Base-by-base conservation (phyloP, 1,284 basidiomycete genomes). In the Puccinia hordei region DNA sequence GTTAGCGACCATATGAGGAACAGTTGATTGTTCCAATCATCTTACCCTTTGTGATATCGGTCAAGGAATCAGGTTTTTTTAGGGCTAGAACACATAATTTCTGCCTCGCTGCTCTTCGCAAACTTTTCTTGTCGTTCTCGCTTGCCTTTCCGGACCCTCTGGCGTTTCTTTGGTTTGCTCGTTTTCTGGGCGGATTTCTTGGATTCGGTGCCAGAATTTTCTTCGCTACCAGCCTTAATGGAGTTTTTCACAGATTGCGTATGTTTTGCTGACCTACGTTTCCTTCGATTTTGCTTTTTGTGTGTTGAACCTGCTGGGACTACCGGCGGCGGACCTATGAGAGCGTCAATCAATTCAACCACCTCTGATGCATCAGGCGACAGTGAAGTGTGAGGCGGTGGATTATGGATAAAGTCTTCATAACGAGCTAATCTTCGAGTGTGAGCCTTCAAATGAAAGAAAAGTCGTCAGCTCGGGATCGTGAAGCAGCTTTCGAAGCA, bases 321-420 rank as follows among this genome's bases (percentile, higher is more conserved):
- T 10, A 78, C 38, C 17, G 76, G 76, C 19, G 76, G 76, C 24
- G 76, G 76, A 27, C 76, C 76, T 8, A 68, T 69, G 19, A 71
- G 49, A 22, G 49, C 53, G 53, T 78, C 76, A 78, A 78, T 46
- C 38, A 78, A 33, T 41, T 78, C 76, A n/a, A 78, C 27, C 2
- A 78, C 76, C 27, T 78, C 76, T 15, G 65, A 24, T 38, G 76
- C 63, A 33, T 78, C 76, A n/a, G 76, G 76, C 24, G 76, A 78
- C 22, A 78, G 66, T 59, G 66, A 68, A 38, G 76, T 78, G 38
- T 78, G 76, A 78, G 65, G 76, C 33, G 76, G 76, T 57, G 76
- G 76, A 46, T 68, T n/a, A 19, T 78, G 65, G 30, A 78, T 78
- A 46, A 78, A 78, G 38, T 68, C 66, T 33, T 49, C 27, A 71